Conservation (phyloP, 1,139 yeast species). For the Nakaseomyces glabratus region DNA sequence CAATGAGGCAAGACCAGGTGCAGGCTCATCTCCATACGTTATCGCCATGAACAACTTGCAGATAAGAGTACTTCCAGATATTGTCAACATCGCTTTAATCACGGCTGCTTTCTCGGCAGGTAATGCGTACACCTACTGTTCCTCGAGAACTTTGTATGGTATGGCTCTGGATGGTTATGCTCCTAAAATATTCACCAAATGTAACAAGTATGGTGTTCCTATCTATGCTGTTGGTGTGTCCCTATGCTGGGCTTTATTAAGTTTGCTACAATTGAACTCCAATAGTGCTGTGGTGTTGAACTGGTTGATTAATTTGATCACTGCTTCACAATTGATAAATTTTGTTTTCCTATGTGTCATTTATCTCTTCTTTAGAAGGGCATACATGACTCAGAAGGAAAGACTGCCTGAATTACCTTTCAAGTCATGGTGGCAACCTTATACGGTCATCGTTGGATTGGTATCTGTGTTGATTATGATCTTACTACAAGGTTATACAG, state of each 20-base stretch:
- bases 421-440: slow-evolving; percentile 50
- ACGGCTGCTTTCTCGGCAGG: slow-evolving; percentile 67
- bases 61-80: slow-evolving; percentile 48
- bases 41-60: slow-evolving; percentile 50
- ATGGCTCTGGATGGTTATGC: slow-evolving; percentile 55
- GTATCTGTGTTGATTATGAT: slow-evolving; percentile 45
- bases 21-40: slow-evolving; percentile 56
- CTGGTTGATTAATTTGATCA: slow-evolving; percentile 69
- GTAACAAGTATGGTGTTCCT: slow-evolving; percentile 46
- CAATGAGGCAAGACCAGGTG: slow-evolving; percentile 43
- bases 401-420: slow-evolving; percentile 49
- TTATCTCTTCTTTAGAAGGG: slow-evolving; percentile 56
- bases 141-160: slow-evolving; percentile 51
- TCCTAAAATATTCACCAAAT: slow-evolving; percentile 44
- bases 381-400: slow-evolving; percentile 50
- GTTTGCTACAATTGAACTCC: slow-evolving; percentile 47
- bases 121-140: slow-evolving; percentile 60
- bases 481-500: slow-evolving; percentile 56
- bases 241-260: slow-evolving; percentile 37
- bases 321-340: slow-evolving; percentile 72
- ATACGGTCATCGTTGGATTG: slow-evolving; percentile 43
- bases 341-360: slow-evolving; percentile 56
- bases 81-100: slow-evolving; percentile 53
- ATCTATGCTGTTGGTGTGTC: slow-evolving; percentile 40
- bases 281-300: slow-evolving; percentile 57